Base-by-base conservation (phyloP, 1,284 basidiomycete genomes). In the Austroboletus novae-zelandiae region DNA sequence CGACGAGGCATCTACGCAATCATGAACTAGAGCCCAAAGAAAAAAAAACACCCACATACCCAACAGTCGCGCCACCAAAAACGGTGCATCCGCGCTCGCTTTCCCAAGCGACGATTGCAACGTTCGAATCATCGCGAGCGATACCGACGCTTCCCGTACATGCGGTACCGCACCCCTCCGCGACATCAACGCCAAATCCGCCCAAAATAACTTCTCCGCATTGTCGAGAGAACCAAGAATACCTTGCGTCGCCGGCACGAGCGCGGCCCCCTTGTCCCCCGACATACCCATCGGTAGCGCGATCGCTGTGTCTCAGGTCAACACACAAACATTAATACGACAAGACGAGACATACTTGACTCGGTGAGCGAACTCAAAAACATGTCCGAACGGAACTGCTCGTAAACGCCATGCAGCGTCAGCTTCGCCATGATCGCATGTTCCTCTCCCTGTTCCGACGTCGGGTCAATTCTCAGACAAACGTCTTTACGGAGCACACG, bases 341-440 rank as follows among this genome's bases (percentile, higher is more conserved):
- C 18, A 56, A 3, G 50, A 41, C 5, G n/a, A 6, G 2, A 27
- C 18, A 32, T 59, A 92, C 91, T 86, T 10, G 92, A 94, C 68
- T 96, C 93, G 0, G 86, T 79, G 17, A 95, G 71, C 2, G 91
- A 94, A 61, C 84, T 92, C 56, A 95, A 74, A 69, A 92, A 91
- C 73, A 95, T 86, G 61, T 95, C 91, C 0, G 83, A 78, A 43
- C 82, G 82, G 73, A 94, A 92, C 23, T 82, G 83, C 43, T 79
- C 78, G 60, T 91, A 86, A 0, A 88, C 88, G 27, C 84, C 79
- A 51, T 90, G 81, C 34, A 95, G 70, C 0, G 83, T 83, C 14
- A 94, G 71, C 53, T 81, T 86, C 0, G 86, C 92, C 60, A 89
- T 76, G 0, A 94, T 70, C 4, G 82, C 75, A 55, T 82, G 79